These are phyloP conservation scores for Rosa persica DNA, from an alignment of 306 rosid genomes.

Conservation along the genomic window DNA sequence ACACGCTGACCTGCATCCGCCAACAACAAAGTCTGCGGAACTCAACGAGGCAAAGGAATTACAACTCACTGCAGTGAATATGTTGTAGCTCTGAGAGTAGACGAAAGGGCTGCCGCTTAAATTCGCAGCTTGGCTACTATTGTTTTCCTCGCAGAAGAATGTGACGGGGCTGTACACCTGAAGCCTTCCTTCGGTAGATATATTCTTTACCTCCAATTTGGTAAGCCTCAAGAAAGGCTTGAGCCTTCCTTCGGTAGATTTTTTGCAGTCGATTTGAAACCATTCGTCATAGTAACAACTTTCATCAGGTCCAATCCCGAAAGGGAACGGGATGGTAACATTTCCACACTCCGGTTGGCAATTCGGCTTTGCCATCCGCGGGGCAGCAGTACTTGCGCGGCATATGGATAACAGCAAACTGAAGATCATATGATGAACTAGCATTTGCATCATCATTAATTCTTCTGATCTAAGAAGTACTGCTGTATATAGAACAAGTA, in stretches of 20 bases:
- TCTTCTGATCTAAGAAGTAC: not conserved
- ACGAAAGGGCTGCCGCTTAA: conserved; percentile 24
- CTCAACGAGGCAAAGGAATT: not conserved
- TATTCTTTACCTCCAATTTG: not conserved
- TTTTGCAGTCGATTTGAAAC: conserved; percentile 4
- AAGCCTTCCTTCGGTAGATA: not conserved
- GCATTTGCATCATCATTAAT: not conserved
- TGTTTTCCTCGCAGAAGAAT: not conserved
- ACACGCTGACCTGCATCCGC: conserved; percentile 33
- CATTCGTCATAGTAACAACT: conserved; percentile 1
- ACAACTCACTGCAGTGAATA: conserved; percentile 28
- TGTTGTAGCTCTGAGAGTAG: conserved; percentile 1
- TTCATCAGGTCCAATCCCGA: not conserved
- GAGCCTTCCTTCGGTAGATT: not conserved
- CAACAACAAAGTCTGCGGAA: not conserved
- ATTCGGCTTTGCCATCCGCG: not conserved
- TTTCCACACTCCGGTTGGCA: not conserved
- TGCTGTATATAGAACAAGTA: too few relatives aligned
- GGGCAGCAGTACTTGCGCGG: not conserved
- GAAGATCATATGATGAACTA: not conserved
- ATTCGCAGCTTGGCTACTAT: not conserved
- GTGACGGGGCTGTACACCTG: not conserved
- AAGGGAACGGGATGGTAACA: conserved; percentile 13
- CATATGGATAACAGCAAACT: not conserved
- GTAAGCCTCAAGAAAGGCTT: not conserved